A percentile compares a stretch with the other conserved stretches of the same genome.
These are phyloP conservation scores for Saccharomycopsis guyanensis DNA, from an alignment of 805 yeast species.

Conservation along the genomic window DNA sequence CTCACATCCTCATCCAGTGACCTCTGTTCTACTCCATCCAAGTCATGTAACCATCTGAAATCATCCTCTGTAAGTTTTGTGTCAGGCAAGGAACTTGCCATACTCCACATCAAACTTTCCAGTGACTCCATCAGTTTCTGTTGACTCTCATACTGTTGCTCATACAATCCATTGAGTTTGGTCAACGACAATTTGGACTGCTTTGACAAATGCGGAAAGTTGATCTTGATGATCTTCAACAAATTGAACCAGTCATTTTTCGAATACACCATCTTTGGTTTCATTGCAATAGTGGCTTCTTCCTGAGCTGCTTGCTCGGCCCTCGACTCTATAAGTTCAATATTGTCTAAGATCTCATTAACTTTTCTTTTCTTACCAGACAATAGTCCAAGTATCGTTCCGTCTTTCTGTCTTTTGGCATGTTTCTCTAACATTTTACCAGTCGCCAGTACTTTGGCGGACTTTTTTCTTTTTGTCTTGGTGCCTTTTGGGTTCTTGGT, in stretches of 20 bases:
- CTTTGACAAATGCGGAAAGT: constrained; percentile 26
- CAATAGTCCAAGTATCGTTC: constrained; percentile 24
- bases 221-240: constrained; percentile 22
- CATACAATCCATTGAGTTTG: constrained; percentile 24
- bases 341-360: constrained; percentile 25
- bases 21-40: no score
- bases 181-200: constrained; percentile 24
- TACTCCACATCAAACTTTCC: constrained; percentile 12
- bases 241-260: constrained; percentile 28
- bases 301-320: background rate
- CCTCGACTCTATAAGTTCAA: constrained; percentile 16
- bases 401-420: background rate
- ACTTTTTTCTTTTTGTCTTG: constrained; percentile 1
- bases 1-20: background rate
- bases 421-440: background rate
- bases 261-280: constrained; percentile 23
- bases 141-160: constrained; percentile 10
- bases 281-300: background rate
- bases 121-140: background rate
- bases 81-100: constrained; percentile 18
- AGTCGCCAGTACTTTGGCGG: no score
- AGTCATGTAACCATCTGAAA: constrained; percentile 19
- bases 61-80: constrained; percentile 15
- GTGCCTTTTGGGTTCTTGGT: background rate
- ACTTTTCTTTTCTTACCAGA: constrained; percentile 29